Evolutionary conservation across 78 protist species (phyloP).

Genomic region (Fonticula alba): DNA sequence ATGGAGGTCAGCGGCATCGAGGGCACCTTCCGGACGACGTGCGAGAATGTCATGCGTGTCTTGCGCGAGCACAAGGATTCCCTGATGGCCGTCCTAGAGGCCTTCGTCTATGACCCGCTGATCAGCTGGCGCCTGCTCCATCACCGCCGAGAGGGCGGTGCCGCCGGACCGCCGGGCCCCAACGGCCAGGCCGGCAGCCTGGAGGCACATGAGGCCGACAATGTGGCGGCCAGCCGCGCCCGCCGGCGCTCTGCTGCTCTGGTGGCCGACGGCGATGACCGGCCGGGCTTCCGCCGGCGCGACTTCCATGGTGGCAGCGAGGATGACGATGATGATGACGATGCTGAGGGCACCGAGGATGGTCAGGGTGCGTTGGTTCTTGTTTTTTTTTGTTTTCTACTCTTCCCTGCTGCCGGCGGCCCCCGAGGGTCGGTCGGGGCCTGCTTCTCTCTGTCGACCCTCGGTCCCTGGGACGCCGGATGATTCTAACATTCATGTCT

Average conservation of each 20-base stretch:
- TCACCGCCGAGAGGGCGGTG: too few species aligned
- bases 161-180: too few species aligned
- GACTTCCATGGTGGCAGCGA: background rate
- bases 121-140: slow-evolving; percentile 86
- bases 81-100: slow-evolving; percentile 97
- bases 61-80: slow-evolving; percentile 77
- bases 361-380: too few species aligned
- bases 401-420: too few species aligned
- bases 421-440: too few species aligned
- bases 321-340: background rate
- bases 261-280: background rate
- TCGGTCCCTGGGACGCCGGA: too few species aligned
- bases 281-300: background rate
- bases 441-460: too few species aligned
- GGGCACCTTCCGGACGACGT: slow-evolving; percentile 85
- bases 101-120: slow-evolving; percentile 98
- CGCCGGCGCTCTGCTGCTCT: background rate
- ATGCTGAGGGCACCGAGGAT: background rate
- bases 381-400: too few species aligned
- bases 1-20: slow-evolving; percentile 96
- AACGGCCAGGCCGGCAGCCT: too few species aligned
- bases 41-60: slow-evolving; percentile 81
- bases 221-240: too few species aligned
- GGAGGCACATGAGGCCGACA: too few species aligned
- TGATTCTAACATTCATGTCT: too few species aligned